Base-by-base conservation (phyloP, 768 basidiomycete genomes). In the Trametes cingulata region DNA sequence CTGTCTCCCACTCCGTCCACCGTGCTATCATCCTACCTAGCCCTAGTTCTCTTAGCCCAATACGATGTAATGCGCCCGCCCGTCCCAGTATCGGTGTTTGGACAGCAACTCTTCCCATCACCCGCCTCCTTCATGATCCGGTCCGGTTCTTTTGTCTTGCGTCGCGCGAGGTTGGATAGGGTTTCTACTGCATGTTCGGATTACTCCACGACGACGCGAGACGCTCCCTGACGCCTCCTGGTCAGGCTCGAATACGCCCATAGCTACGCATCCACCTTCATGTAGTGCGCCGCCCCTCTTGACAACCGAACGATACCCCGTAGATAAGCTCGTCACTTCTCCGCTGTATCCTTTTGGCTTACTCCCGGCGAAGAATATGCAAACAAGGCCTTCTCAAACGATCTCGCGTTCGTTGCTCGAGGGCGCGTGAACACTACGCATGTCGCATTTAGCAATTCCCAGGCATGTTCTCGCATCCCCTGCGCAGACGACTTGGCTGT, bases 61-160 rank as follows among this genome's bases (percentile, higher is more conserved):
- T 52, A 37, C 47, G 51, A 58, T 62, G 61, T 62, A 62, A 62
- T 62, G n/a, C 42, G 37, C 56, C 29, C 49, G 17, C n/a, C n/a
- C 37, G 12, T 25, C 6, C 17, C 35, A 19, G 35, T 33, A 33
- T 33, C 22, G 53, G 50, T 33, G 29, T 33, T 10, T 33, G 20
- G n/a, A n/a, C 48, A 50, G 33, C 33, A 36, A 27, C 37, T 15
- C 33, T 51, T 33, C 35, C 22, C 36, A n/a, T 52, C 29, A 25
- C 45, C 15, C 41, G 33, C 49, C 17, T 48, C 19, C 20, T 37
- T 22, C 49, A n/a, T 22, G 15, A 3, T 40, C 2, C 14, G 2
- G 33, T 37, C 22, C 22, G 14, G 45, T 20, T 48, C 22, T 40
- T 47, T 39, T 17, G 50, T 40, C 24, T 9, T n/a, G 45, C 36